Evolutionary conservation across 148 eudicot species (phyloP).

Genomic region (Diospyros lotus): DNA sequence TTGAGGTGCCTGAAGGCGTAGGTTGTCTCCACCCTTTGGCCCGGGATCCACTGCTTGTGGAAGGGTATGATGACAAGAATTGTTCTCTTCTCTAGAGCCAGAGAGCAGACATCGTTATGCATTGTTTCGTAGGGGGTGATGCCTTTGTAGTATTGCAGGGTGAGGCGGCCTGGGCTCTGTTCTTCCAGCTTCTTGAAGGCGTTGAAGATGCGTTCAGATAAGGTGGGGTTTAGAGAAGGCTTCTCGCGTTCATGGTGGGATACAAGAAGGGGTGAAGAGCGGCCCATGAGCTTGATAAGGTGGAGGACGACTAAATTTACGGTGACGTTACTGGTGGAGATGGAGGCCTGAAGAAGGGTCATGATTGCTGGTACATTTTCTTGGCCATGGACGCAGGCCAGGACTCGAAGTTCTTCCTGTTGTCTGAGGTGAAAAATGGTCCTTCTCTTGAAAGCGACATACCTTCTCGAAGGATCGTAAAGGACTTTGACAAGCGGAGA

Average conservation of each 20-base stretch:
- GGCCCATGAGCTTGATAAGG: constrained; percentile 50
- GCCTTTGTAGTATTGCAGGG: constrained; percentile 38
- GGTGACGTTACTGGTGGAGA: constrained; percentile 30
- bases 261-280: constrained; percentile 44
- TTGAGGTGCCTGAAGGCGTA: constrained; percentile 36
- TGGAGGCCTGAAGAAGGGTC: constrained; percentile 42
- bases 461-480: constrained; percentile 58
- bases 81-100: constrained; percentile 51
- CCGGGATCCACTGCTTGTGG: constrained; percentile 26
- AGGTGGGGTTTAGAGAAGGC: constrained; percentile 27
- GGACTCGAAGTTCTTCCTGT: constrained; percentile 50
- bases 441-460: constrained; percentile 32
- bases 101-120: constrained; percentile 64
- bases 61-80: constrained; percentile 51
- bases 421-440: constrained; percentile 30
- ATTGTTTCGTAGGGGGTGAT: constrained; percentile 55
- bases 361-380: constrained; percentile 37
- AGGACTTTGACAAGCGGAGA: constrained; percentile 30
- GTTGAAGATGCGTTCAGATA: constrained; percentile 45
- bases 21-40: constrained; percentile 22
- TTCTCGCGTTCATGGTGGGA: constrained; percentile 37
- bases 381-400: constrained; percentile 45
- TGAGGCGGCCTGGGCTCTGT: constrained; percentile 24
- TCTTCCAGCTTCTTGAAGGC: constrained; percentile 44
- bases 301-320: constrained; percentile 43